Evolutionary conservation across 2,329 filamentous ascomycete genomes (phyloP).

Genomic region (Epicoccum sorghinum): DNA sequence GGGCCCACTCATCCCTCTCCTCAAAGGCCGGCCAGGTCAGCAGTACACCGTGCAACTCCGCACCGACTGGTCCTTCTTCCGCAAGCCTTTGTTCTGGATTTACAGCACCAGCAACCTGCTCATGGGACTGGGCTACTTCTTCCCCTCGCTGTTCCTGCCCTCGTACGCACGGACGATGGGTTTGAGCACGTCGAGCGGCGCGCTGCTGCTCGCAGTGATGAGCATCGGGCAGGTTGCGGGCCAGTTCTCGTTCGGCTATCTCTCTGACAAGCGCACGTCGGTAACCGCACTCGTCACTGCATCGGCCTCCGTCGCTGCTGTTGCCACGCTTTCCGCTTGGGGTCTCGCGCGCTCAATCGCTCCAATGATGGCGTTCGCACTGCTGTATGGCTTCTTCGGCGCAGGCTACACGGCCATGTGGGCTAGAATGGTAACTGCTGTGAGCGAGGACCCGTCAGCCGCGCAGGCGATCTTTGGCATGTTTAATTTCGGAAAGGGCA

Average conservation of each 20-base stretch:
- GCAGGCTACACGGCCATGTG: slow-evolving; percentile 48
- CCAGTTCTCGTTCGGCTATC: slow-evolving; percentile 41
- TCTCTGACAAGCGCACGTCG: slow-evolving; percentile 44
- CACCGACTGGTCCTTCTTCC: slow-evolving; percentile 44
- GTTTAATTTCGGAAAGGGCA: slow-evolving; percentile 53
- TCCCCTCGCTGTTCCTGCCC: slow-evolving; percentile 48
- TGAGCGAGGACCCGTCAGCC: slow-evolving; percentile 36
- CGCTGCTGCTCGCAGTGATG: slow-evolving; percentile 43
- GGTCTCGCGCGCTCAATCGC: slow-evolving; percentile 47
- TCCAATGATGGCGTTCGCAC: slow-evolving; percentile 47
- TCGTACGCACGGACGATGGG: slow-evolving; percentile 35
- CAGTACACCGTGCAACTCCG: slow-evolving; percentile 27
- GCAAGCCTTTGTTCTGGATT: slow-evolving; percentile 19
- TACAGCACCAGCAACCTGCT: slow-evolving; percentile 48
- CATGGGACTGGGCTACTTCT: slow-evolving; percentile 48
- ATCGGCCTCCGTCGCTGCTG: slow-evolving; percentile 35
- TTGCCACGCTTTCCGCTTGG: slow-evolving; percentile 49
- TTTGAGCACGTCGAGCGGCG: slow-evolving; percentile 28
- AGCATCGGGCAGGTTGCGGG: slow-evolving; percentile 44
- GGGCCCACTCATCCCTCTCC: slow-evolving; percentile 42
- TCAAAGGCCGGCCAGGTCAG: slow-evolving; percentile 47
- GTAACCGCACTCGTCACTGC: slow-evolving; percentile 40
- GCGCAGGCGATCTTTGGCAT: slow-evolving; percentile 52
- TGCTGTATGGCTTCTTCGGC: slow-evolving; percentile 49
- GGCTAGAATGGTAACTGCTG: slow-evolving; percentile 49